Conservation (phyloP, 306 rosid genomes). For the Aeschynomene evenia region DNA sequence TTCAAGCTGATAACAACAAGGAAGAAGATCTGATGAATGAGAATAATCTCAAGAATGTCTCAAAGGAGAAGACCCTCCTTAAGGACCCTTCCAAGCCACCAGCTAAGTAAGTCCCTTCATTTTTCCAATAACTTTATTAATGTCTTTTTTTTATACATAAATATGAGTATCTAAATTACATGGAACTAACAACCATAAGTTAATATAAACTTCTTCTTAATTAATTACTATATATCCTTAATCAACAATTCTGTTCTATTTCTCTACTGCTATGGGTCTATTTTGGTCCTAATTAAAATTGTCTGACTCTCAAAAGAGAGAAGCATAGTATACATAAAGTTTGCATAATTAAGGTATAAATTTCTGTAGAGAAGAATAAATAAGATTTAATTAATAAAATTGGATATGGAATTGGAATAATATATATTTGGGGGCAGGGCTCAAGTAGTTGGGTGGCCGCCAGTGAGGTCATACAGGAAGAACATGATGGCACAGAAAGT, state of each 20-base stretch:
- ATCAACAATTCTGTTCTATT: neutral
- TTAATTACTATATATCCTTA: neutral
- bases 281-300: too few species aligned
- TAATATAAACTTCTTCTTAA: neutral
- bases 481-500: constrained; percentile 80
- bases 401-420: too few species aligned
- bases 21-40: constrained; percentile 65
- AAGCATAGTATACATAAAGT: neutral
- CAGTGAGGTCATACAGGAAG: constrained; percentile 96
- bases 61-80: constrained; percentile 58
- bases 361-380: neutral
- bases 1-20: constrained; percentile 32
- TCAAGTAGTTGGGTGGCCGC: constrained; percentile 99
- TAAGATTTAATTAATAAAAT: too few species aligned
- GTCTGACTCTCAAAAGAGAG: too few species aligned
- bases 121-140: neutral
- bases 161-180: too few species aligned
- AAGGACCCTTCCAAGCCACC: constrained; percentile 91
- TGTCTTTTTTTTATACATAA: too few species aligned
- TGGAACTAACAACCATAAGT: too few species aligned
- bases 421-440: constrained; percentile 63
- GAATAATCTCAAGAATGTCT: constrained; percentile 38
- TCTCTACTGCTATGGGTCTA: too few species aligned
- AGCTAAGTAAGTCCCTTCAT: constrained; percentile 66
- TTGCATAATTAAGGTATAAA: constrained; percentile 15